Evolutionary conservation across 2,329 filamentous ascomycete genomes (phyloP).

Genomic region (Cryphonectria naterciae): DNA sequence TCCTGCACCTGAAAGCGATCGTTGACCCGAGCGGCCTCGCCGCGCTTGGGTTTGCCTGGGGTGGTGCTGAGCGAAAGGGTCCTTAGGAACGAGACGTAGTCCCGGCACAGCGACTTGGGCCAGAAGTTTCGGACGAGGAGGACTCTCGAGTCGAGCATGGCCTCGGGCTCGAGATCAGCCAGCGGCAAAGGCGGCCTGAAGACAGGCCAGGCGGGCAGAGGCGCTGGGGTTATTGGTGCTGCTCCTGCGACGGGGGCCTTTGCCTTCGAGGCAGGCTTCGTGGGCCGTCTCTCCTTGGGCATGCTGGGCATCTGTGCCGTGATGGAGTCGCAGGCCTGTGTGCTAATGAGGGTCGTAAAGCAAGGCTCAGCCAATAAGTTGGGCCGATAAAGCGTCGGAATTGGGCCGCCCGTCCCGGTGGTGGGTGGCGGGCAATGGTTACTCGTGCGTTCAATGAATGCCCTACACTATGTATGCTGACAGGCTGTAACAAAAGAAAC

Average conservation of each 20-base stretch:
- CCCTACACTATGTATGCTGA: neutral
- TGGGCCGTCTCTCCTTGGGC: conserved; percentile 28
- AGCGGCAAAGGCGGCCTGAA: conserved; percentile 72
- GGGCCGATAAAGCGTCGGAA: neutral
- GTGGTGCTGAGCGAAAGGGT: conserved; percentile 76
- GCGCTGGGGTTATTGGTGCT: conserved; percentile 30
- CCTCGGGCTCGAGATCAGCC: conserved; percentile 63
- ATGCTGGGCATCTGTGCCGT: conserved; percentile 13
- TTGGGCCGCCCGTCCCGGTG: neutral
- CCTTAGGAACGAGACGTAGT: conserved; percentile 73
- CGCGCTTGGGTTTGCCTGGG: conserved; percentile 75
- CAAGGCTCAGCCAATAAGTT: neutral
- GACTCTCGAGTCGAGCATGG: conserved; percentile 66
- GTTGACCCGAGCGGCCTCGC: conserved; percentile 83
- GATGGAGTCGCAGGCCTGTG: neutral
- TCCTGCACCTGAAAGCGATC: conserved; percentile 87
- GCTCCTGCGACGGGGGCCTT: conserved; percentile 25
- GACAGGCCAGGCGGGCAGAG: conserved; percentile 66
- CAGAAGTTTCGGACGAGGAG: conserved; percentile 75
- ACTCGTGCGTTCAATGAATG: neutral
- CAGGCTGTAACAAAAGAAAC: neutral
- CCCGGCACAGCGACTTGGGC: conserved; percentile 73
- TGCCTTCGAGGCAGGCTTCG: conserved; percentile 31
- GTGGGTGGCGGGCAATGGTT: neutral
- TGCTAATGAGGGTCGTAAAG: neutral